Percentiles rank a stretch among this genome's conserved stretches.
These are phyloP conservation scores for Biscogniauxia marginata DNA, from an alignment of 2,329 filamentous ascomycete genomes.

Conservation along the genomic window DNA sequence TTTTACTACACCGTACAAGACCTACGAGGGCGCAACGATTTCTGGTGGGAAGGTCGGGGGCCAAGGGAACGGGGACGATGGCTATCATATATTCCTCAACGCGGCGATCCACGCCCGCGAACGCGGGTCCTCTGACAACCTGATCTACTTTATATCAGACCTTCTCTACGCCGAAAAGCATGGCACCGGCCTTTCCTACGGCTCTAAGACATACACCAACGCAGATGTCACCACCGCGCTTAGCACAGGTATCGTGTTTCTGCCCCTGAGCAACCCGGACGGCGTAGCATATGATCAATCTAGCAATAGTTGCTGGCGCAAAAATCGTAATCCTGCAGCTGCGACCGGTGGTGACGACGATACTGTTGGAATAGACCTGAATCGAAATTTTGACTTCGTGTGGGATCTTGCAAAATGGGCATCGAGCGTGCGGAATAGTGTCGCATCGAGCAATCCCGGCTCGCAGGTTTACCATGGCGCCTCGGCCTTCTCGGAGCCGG, in stretches of 20 bases:
- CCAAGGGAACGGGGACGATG: slow-evolving; percentile 37
- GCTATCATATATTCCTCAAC: slow-evolving; percentile 51
- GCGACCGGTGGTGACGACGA: slow-evolving; percentile 30
- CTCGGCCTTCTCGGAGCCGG: slow-evolving; percentile 52
- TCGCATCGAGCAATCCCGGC: slow-evolving; percentile 42
- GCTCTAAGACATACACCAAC: slow-evolving; percentile 49
- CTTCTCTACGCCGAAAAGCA: slow-evolving; percentile 52
- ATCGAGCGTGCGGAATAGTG: slow-evolving; percentile 34
- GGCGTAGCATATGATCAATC: slow-evolving; percentile 52
- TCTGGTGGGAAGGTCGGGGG: slow-evolving; percentile 44
- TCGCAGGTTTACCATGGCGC: slow-evolving; percentile 52
- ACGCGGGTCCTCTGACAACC: slow-evolving; percentile 54
- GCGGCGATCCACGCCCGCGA: slow-evolving; percentile 57
- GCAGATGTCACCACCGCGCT: slow-evolving; percentile 51
- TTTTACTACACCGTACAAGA: slow-evolving; percentile 41
- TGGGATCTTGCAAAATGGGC: slow-evolving; percentile 53
- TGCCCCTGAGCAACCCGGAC: slow-evolving; percentile 55
- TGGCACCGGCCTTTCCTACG: slow-evolving; percentile 50
- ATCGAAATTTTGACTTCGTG: slow-evolving; percentile 57
- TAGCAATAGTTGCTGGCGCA: slow-evolving; percentile 52
- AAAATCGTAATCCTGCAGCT: slow-evolving; percentile 50
- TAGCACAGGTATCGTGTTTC: slow-evolving; percentile 51
- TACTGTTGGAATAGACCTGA: slow-evolving; percentile 50
- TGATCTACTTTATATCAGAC: slow-evolving; percentile 58
- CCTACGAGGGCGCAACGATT: slow-evolving; percentile 40